A percentile compares a stretch with the other conserved stretches of the same genome.
phyloP scores from a whole-genome alignment of 2,329 filamentous ascomycete genomes.

The Furcasterigmium sp. region DNA sequence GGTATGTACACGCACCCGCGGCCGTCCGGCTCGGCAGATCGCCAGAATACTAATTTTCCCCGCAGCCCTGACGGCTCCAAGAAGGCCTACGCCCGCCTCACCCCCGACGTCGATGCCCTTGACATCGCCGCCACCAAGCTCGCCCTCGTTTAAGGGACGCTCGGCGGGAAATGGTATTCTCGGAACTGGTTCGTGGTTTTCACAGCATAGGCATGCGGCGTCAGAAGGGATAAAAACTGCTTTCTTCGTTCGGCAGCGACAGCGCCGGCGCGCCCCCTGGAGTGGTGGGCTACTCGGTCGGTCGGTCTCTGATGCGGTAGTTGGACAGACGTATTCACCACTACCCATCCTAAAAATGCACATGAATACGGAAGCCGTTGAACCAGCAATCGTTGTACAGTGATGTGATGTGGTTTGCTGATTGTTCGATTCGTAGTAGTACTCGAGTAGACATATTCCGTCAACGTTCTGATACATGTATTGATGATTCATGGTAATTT shows the following conservation, averaged over 20 bases:
- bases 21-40: too few relatives aligned
- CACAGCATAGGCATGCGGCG: slow-evolving; percentile 14
- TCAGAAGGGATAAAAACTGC: slow-evolving; percentile 6
- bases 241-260: neutral
- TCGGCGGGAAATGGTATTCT: neutral
- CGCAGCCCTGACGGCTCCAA: slow-evolving; percentile 93
- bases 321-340: neutral
- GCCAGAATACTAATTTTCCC: too few relatives aligned
- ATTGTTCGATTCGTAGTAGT: too few relatives aligned
- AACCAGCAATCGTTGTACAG: neutral
- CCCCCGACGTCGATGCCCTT: slow-evolving; percentile 93
- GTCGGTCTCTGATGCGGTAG: neutral
- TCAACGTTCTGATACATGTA: neutral
- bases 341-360: slow-evolving; percentile 1
- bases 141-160: slow-evolving; percentile 75
- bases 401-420: neutral
- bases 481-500: too few relatives aligned
- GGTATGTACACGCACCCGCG: slow-evolving; percentile 60
- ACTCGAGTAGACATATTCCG: neutral
- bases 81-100: slow-evolving; percentile 97
- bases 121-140: slow-evolving; percentile 99
- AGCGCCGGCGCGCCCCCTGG: neutral
- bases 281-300: neutral
- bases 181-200: slow-evolving; percentile 9
- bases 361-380: neutral